These are phyloP conservation scores for Solanum acaule DNA, from an alignment of 257 asterid species.

Conservation along the genomic window DNA sequence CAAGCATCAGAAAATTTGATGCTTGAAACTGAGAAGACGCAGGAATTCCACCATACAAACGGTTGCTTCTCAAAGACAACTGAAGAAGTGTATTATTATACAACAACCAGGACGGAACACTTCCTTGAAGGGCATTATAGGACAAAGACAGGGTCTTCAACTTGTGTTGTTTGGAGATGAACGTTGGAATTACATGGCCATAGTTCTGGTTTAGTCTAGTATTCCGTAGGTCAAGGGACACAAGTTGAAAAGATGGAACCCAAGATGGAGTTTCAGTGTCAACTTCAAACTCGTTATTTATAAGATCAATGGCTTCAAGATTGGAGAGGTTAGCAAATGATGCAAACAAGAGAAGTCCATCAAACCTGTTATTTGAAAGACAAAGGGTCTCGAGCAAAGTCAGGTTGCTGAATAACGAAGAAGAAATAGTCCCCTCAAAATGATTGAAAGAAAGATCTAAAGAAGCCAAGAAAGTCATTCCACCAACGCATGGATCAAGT, in stretches of 20 bases:
- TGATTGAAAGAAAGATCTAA: constrained; percentile 8
- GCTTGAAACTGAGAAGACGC: not conserved
- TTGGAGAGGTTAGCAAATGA: constrained; percentile 1
- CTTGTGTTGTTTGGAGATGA: not conserved
- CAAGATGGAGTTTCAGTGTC: not conserved
- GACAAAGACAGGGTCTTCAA: constrained; percentile 1
- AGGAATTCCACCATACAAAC: not conserved
- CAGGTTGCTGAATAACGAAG: constrained; percentile 1
- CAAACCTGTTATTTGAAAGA: constrained; percentile 2
- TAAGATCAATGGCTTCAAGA: not conserved
- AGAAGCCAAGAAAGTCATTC: not conserved
- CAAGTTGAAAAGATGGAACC: constrained; percentile 9
- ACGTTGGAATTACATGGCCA: constrained; percentile 2
- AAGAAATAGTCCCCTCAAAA: not conserved
- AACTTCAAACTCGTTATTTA: not conserved
- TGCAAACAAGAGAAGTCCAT: constrained; percentile 6
- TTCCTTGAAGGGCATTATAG: not conserved
- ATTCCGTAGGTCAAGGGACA: not conserved
- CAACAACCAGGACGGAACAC: not conserved
- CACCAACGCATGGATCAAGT: constrained; percentile 7
- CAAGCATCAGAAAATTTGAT: not conserved
- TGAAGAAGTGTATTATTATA: not conserved
- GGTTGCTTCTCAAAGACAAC: not conserved
- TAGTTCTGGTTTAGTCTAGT: constrained; percentile 1
- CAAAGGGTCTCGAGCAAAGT: constrained; percentile 3